Evolutionary conservation across 2,329 filamentous ascomycete genomes (phyloP), one percentile per base, ranked within the genome.

Genomic region (Fusarium azukiicola): DNA sequence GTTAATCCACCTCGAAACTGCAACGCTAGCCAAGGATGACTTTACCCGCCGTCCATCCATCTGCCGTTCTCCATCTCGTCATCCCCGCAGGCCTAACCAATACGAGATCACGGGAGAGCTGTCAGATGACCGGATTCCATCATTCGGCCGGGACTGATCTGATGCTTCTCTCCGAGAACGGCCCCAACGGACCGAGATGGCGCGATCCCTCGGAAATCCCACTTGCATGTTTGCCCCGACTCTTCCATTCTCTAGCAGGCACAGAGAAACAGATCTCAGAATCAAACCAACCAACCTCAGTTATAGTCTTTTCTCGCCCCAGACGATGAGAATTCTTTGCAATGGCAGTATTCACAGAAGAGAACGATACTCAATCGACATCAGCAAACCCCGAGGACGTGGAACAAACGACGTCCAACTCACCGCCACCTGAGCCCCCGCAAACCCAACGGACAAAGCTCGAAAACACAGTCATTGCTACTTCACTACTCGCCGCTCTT

Each of bases 11-110:
- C 36, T 17, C 21, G 36, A 36, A 14, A 42, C 17, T 61, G 56
- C 56, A 17, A 61, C 56, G 56, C 56, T 61, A 61, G 9, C 36
- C 56, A 61, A 61, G 38, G 56, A 61, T 61, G 21, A 61, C 56
- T 17, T 61, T 61, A 61, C 36, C 38, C 38, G 36, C 44, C 40
- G 13, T 12, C 40, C 40, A 42, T 42, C 40, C 44, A 21, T 47
- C 44, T 47, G 44, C 44, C 44, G 44, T 38, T 42, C 40, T 42
- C 40, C 40, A 42, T 42, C 10, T 14, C 21, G 36, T 36, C 36
- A 13, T 61, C 56, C 56, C 56, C 56, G 56, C 56, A 61, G 36
- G 23, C 56, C 40, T 61, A n/a, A n/a, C 56, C n/a, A 61, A 61
- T 61, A 61, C 56, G 56, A 61, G 56, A 42, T 12, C 40, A 42